Percentiles rank a stretch among this genome's conserved stretches.
Conservation (phyloP, 2,329 filamentous ascomycete species). For the Raffaelea ambrosiae region DNA sequence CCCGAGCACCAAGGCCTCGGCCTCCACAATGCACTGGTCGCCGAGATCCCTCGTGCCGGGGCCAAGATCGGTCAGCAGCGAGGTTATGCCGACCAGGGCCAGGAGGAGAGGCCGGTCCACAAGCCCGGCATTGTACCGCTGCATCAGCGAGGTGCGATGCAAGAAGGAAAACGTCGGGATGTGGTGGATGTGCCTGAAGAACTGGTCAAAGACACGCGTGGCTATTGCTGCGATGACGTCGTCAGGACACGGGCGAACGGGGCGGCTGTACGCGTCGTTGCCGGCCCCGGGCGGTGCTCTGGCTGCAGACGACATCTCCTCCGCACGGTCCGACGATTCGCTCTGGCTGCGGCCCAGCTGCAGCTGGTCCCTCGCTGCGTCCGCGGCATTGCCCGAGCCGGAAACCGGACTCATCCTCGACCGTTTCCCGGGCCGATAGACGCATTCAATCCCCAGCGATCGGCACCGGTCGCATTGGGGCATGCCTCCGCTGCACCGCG, state of each 20-base stretch:
- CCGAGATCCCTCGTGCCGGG: conserved; percentile 43
- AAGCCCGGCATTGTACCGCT: conserved; percentile 47
- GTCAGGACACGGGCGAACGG: conserved; percentile 17
- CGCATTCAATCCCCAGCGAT: conserved; percentile 44
- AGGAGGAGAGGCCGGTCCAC: conserved; percentile 46
- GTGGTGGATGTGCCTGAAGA: conserved; percentile 51
- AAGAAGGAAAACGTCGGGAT: conserved; percentile 51
- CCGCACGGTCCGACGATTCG: conserved; percentile 14
- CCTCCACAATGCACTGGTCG: conserved; percentile 44
- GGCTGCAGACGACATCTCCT: background rate
- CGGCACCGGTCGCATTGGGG: conserved; percentile 46
- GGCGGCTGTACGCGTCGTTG: background rate
- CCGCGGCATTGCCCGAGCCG: conserved; percentile 1
- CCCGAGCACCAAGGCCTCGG: conserved; percentile 41
- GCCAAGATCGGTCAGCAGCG: conserved; percentile 45
- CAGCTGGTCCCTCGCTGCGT: conserved; percentile 3
- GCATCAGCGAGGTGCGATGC: conserved; percentile 51
- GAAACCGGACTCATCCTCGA: conserved; percentile 12
- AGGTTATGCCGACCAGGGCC: conserved; percentile 47
- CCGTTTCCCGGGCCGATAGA: conserved; percentile 43
- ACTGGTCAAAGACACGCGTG: conserved; percentile 44
- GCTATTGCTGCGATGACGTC: conserved; percentile 40
- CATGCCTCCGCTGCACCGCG: conserved; percentile 48
- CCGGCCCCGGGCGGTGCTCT: background rate
- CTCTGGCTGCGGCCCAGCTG: conserved; percentile 22